These are phyloP conservation scores for Talaromyces trachyspermus DNA, from an alignment of 495 filamentous ascomycete genomes.

Conservation along the genomic window DNA sequence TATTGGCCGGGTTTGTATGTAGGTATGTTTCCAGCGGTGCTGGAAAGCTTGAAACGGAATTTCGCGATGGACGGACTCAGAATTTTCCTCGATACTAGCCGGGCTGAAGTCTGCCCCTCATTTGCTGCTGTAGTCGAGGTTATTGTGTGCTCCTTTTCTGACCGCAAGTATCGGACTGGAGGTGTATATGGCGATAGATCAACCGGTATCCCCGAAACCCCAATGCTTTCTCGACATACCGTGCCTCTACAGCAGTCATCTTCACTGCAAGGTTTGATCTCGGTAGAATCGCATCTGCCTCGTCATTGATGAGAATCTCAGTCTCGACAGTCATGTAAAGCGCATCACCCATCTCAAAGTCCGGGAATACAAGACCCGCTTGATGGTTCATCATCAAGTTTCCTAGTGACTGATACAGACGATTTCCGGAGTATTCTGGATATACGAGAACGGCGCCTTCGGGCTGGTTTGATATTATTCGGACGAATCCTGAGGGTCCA, in stretches of 20 bases:
- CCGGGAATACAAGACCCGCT: slow-evolving; percentile 60
- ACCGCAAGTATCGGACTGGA: slow-evolving; percentile 44
- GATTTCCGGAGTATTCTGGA: slow-evolving; percentile 76
- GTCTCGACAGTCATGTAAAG: slow-evolving; percentile 63
- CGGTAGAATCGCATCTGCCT: slow-evolving; percentile 52
- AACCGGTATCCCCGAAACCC: slow-evolving; percentile 51
- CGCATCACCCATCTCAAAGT: slow-evolving; percentile 62
- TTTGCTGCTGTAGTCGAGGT: slow-evolving; percentile 11
- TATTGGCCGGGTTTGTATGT: slow-evolving; percentile 65
- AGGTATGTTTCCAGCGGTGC: slow-evolving; percentile 28
- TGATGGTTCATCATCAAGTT: slow-evolving; percentile 59
- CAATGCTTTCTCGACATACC: slow-evolving; percentile 55
- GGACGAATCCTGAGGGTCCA: slow-evolving; percentile 65
- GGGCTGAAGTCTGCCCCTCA: slow-evolving; percentile 33
- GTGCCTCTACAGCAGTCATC: slow-evolving; percentile 50
- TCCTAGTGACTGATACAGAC: slow-evolving; percentile 73
- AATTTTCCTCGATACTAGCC: slow-evolving; percentile 41
- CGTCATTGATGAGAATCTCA: slow-evolving; percentile 54
- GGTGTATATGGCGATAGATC: slow-evolving; percentile 69
- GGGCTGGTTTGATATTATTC: slow-evolving; percentile 46
- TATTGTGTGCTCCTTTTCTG: slow-evolving; percentile 33
- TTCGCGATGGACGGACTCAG: slow-evolving; percentile 59
- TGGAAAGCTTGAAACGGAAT: slow-evolving; percentile 52
- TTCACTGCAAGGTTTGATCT: slow-evolving; percentile 65
- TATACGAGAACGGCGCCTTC: slow-evolving; percentile 51